phyloP scores from a whole-genome alignment of 371 early-diverging fungal genomes.

The Lichtheimia ramosa region DNA sequence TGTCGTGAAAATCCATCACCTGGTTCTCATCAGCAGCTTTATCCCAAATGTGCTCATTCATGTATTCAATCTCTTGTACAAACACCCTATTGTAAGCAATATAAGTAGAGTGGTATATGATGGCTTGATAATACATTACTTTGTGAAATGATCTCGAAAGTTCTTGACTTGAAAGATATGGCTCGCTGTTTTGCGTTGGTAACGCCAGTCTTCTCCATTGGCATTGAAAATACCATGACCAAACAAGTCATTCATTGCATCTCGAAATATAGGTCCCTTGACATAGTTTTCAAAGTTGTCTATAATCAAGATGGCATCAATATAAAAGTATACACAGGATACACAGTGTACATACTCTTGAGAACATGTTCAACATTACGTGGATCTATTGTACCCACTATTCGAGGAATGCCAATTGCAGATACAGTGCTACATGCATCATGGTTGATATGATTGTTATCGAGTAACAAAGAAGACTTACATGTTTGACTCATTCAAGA shows the following conservation, averaged over 20 bases:
- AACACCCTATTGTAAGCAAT: slow-evolving; percentile 30
- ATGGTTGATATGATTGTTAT: too few relatives aligned
- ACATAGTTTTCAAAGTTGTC: slow-evolving; percentile 39
- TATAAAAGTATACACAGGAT: neutral
- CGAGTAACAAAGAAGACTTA: slow-evolving; percentile 1
- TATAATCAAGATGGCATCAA: slow-evolving; percentile 1
- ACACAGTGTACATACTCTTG: slow-evolving; percentile 14
- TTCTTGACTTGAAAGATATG: slow-evolving; percentile 58
- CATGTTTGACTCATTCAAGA: slow-evolving; percentile 12
- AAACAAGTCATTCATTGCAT: slow-evolving; percentile 24
- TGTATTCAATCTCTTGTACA: slow-evolving; percentile 37
- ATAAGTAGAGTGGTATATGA: neutral
- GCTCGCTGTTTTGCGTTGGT: slow-evolving; percentile 47
- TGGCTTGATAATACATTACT: slow-evolving; percentile 9
- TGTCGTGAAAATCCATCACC: slow-evolving; percentile 35
- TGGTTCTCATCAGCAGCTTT: slow-evolving; percentile 26
- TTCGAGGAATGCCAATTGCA: slow-evolving; percentile 17
- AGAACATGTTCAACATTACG: slow-evolving; percentile 28
- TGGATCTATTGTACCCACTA: slow-evolving; percentile 22
- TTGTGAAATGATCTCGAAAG: slow-evolving; percentile 53
- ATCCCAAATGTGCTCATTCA: slow-evolving; percentile 28
- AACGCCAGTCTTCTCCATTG: slow-evolving; percentile 47
- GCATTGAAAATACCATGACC: slow-evolving; percentile 45
- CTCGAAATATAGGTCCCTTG: slow-evolving; percentile 33
- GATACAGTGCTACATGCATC: slow-evolving; percentile 19